These are phyloP conservation scores for Batkoa obscura DNA, from an alignment of 371 early-diverging fungal species.

Conservation along the genomic window DNA sequence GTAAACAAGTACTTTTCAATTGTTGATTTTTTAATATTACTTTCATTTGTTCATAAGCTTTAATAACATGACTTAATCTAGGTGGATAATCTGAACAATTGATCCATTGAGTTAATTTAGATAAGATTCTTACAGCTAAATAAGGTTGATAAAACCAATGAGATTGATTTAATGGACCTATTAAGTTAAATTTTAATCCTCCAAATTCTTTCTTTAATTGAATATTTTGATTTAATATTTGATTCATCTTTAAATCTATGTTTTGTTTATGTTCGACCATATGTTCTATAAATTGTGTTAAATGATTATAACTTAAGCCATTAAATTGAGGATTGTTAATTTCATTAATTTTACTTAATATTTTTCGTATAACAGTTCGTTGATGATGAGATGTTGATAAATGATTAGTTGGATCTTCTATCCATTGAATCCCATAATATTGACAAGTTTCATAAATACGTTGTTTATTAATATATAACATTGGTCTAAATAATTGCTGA, in stretches of 20 bases:
- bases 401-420: conserved; percentile 10
- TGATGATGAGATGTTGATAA: conserved; percentile 2
- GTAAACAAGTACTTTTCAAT: background rate
- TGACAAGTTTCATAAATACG: conserved; percentile 8
- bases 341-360: conserved; percentile 2
- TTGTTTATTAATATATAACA: background rate
- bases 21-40: background rate
- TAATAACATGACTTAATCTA: background rate
- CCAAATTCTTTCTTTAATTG: conserved; percentile 4
- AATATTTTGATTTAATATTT: background rate
- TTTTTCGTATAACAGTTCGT: conserved; percentile 6
- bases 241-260: conserved; percentile 3
- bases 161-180: background rate
- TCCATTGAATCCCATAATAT: conserved; percentile 4
- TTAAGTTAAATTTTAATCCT: background rate
- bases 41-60: background rate
- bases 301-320: background rate
- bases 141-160: conserved; percentile 5
- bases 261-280: conserved; percentile 3
- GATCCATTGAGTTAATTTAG: conserved; percentile 4
- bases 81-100: conserved; percentile 1
- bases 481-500: background rate
- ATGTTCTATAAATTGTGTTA: background rate
- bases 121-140: conserved; percentile 4
- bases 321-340: background rate